Conservation (phyloP, 73 alveolate species). For the Stentor roeselii region DNA sequence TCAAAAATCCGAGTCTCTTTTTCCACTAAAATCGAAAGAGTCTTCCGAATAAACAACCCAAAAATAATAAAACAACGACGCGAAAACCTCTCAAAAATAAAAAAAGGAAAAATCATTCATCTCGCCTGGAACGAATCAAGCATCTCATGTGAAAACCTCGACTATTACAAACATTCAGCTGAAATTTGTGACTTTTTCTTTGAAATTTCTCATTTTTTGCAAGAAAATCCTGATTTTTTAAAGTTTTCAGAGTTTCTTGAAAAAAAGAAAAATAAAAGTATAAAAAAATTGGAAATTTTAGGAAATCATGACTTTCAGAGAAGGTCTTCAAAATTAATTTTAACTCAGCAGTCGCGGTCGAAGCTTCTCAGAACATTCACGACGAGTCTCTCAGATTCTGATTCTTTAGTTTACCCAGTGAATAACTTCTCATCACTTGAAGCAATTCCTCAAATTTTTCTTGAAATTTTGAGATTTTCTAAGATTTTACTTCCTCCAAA, state of each 20-base stretch:
- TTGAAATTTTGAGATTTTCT: background rate
- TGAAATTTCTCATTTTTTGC: background rate
- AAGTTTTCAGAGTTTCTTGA: background rate
- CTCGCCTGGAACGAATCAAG: too few species aligned
- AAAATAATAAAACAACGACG: background rate
- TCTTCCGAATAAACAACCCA: background rate
- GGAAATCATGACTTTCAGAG: background rate
- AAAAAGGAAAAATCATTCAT: too few species aligned
- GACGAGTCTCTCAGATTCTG: background rate
- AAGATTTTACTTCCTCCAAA: background rate
- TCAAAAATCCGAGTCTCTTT: conserved; percentile 14
- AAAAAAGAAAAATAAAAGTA: too few species aligned
- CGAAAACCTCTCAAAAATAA: background rate
- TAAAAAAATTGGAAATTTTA: background rate
- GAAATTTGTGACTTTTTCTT: background rate
- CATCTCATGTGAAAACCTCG: background rate
- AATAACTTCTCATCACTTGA: background rate
- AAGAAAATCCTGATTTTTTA: background rate
- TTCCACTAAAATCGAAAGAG: background rate
- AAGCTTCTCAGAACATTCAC: background rate
- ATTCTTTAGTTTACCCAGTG: background rate
- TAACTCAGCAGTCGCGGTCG: background rate
- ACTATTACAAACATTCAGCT: background rate
- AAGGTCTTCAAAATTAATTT: background rate
- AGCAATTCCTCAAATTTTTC: background rate